Conservation (phyloP, 257 asterid species). For the Avicennia marina region DNA sequence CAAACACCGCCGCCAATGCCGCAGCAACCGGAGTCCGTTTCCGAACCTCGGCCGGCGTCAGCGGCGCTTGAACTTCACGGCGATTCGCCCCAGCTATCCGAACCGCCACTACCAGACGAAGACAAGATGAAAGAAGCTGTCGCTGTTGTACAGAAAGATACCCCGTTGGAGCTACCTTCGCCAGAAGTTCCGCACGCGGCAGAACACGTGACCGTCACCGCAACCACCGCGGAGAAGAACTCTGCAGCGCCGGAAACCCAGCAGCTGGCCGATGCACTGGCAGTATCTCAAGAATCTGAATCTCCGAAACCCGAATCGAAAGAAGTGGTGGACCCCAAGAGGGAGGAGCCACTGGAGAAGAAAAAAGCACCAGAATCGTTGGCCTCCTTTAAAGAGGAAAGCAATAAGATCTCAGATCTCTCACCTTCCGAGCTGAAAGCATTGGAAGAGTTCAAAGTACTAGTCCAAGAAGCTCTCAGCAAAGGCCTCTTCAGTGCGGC, state of each 20-base stretch:
- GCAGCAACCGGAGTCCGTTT: too few relatives aligned
- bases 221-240: not conserved
- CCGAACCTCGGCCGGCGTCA: too few relatives aligned
- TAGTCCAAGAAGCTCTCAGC: constrained; percentile 24
- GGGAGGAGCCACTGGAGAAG: constrained; percentile 7
- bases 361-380: constrained; percentile 27
- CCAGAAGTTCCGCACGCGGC: constrained; percentile 16
- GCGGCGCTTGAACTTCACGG: too few relatives aligned
- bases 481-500: constrained; percentile 17
- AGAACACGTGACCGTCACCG: constrained; percentile 28
- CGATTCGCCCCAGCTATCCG: too few relatives aligned
- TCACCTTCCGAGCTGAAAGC: constrained; percentile 38
- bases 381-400: constrained; percentile 50
- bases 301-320: not conserved
- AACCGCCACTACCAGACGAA: constrained; percentile 12
- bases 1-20: too few relatives aligned
- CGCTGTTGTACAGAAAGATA: constrained; percentile 33
- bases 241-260: constrained; percentile 16
- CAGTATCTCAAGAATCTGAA: constrained; percentile 15
- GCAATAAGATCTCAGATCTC: constrained; percentile 32
- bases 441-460: constrained; percentile 32
- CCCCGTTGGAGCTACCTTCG: constrained; percentile 28
- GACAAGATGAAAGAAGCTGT: constrained; percentile 23
- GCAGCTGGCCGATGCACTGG: constrained; percentile 22
- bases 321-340: constrained; percentile 10